Evolutionary conservation across 768 basidiomycete genomes (phyloP).

Genomic region (Pholiota conissans): DNA sequence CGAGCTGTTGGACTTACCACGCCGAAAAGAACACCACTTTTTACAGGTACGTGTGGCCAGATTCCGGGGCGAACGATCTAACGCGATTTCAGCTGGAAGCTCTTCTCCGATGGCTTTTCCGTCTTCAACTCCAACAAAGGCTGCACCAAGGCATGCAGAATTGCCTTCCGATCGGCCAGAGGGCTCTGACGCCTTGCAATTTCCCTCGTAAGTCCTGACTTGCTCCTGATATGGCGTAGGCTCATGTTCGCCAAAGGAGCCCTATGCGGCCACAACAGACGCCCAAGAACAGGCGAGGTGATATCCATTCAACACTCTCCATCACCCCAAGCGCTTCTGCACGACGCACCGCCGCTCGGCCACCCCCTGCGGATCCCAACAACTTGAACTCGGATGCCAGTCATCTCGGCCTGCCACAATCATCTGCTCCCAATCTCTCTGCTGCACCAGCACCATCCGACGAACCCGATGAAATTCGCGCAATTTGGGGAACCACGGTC

Average conservation of each 20-base stretch:
- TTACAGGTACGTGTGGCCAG: slow-evolving; percentile 40
- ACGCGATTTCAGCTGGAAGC: slow-evolving; percentile 42
- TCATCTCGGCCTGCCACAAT: slow-evolving; percentile 55
- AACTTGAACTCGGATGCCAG: slow-evolving; percentile 62
- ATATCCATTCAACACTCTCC: slow-evolving; percentile 83
- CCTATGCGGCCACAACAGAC: slow-evolving; percentile 51
- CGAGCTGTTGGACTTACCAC: slow-evolving; percentile 57
- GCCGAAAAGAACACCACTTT: slow-evolving; percentile 54
- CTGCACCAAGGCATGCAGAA: slow-evolving; percentile 36
- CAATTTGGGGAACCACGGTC: slow-evolving; percentile 98
- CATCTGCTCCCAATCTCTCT: slow-evolving; percentile 51
- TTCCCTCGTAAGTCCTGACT: slow-evolving; percentile 61
- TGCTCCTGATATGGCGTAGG: neutral
- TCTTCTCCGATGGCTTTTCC: slow-evolving; percentile 68
- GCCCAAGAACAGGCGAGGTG: slow-evolving; percentile 78
- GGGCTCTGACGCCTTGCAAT: slow-evolving; percentile 69
- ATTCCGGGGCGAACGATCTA: neutral
- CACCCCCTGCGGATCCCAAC: slow-evolving; percentile 32
- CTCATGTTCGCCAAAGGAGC: slow-evolving; percentile 36
- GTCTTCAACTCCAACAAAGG: slow-evolving; percentile 59
- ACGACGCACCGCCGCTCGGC: slow-evolving; percentile 37
- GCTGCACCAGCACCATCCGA: slow-evolving; percentile 63
- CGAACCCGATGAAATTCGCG: slow-evolving; percentile 82
- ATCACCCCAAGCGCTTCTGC: slow-evolving; percentile 49
- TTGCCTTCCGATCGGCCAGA: slow-evolving; percentile 36